Base-by-base conservation (phyloP, 2,329 filamentous ascomycete species). In the Colletotrichum sp. region DNA sequence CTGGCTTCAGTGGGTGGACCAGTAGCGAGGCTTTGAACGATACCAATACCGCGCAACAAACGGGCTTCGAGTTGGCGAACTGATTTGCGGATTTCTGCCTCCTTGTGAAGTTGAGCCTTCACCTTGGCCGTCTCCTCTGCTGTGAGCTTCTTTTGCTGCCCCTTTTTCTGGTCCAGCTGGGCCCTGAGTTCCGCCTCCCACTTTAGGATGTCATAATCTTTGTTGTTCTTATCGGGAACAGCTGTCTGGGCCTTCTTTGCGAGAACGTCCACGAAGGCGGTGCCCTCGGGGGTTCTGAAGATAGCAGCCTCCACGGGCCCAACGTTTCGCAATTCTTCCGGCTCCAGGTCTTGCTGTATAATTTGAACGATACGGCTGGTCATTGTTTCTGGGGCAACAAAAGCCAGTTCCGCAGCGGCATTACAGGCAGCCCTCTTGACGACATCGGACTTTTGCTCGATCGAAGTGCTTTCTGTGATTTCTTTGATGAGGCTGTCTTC, bases 171-270 rank as follows among this genome's bases (percentile, higher is more conserved):
- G n/a, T 96, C 96, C 55, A 99, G 86, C 80, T 98, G 95, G 52
- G 92, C 90, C 73, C 96, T 91, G 9, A 99, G 89, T 78, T 99
- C 97, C 83, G 96, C 94, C 84, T 99, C 97, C 97, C 97, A 99
- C 84, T 98, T 98, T 55, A 98, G 85, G 2, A 95, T 97, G 80
- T 99, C 95, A 80, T 98, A 98, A 82, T 98, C 97, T 83, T 98
- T 98, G 65, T 92, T 93, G 80, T 95, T 98, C 86, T 98, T 98
- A 85, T 96, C 94, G 5, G 95, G 92, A 3, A 94, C 86, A 48
- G 89, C 87, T 76, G 91, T 91, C 74, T 92, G 91, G 2, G 92
- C 88, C 82, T 98, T 98, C 82, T 95, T 96, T 38, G 94, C 95
- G 8, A 99, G 89, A 1, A 98, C 95, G 84, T 99, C 97, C 24